Percentiles rank a stretch among this genome's conserved stretches.
These are phyloP conservation scores for Galerina marginata DNA, from an alignment of 768 basidiomycete genomes.

Conservation along the genomic window DNA sequence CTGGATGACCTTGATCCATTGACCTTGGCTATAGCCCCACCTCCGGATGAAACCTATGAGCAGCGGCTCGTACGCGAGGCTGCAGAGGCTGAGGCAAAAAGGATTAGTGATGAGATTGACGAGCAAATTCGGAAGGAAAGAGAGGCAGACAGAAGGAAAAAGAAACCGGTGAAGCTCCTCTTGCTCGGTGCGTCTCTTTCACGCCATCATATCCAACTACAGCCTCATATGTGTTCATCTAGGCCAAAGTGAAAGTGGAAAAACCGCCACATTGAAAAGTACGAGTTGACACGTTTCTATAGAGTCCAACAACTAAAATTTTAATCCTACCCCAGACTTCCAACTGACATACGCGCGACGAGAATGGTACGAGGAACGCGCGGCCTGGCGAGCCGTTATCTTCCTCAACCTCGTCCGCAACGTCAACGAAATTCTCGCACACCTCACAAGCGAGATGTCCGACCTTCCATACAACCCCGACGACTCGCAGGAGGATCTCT, in stretches of 20 bases:
- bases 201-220: not conserved
- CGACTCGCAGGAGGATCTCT: conserved; percentile 48
- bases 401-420: conserved; percentile 83
- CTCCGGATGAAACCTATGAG: conserved; percentile 63
- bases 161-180: conserved; percentile 73
- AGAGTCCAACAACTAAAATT: not conserved
- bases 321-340: conserved; percentile 53
- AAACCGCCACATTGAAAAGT: conserved; percentile 85
- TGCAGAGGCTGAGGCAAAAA: conserved; percentile 66
- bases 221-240: conserved; percentile 10
- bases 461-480: conserved; percentile 42
- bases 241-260: conserved; percentile 79
- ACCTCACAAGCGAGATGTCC: conserved; percentile 61
- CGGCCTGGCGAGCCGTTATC: conserved; percentile 77
- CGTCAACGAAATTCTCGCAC: conserved; percentile 65
- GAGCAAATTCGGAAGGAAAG: conserved; percentile 70
- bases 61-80: conserved; percentile 59
- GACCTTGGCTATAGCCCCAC: conserved; percentile 62
- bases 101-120: conserved; percentile 77
- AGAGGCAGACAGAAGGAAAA: conserved; percentile 61
- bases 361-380: conserved; percentile 73
- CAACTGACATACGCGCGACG: conserved; percentile 73
- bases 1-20: conserved; percentile 64
- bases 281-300: not conserved
- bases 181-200: conserved; percentile 56